A percentile compares a stretch with the other conserved stretches of the same genome.
phyloP scores from a whole-genome alignment of 495 filamentous ascomycete species.

The Podospora comata region DNA sequence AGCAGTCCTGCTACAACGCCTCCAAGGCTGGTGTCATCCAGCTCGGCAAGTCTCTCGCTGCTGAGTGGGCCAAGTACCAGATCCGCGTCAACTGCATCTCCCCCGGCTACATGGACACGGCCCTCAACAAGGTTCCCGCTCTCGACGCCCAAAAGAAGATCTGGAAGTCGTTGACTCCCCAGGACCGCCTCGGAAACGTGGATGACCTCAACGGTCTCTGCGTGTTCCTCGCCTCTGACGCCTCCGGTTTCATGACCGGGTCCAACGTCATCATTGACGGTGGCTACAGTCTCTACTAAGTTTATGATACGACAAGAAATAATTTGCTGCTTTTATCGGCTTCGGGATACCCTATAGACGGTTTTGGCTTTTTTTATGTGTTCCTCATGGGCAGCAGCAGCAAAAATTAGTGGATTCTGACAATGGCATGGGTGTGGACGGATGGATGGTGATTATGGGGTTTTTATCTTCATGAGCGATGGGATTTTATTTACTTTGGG shows the following conservation, averaged over 20 bases:
- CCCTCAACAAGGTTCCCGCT: slow-evolving; percentile 67
- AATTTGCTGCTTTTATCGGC: slow-evolving; percentile 4
- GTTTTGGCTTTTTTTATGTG: slow-evolving; percentile 1
- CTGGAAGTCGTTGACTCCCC: slow-evolving; percentile 73
- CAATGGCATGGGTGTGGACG: background rate
- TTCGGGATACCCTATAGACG: slow-evolving; percentile 23
- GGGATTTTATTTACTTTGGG: background rate
- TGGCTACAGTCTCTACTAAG: slow-evolving; percentile 51
- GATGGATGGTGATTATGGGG: background rate
- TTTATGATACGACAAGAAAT: slow-evolving; percentile 9
- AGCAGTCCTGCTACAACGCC: slow-evolving; percentile 75
- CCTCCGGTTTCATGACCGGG: slow-evolving; percentile 74
- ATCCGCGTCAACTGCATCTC: slow-evolving; percentile 78
- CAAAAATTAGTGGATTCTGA: background rate
- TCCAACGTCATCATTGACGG: slow-evolving; percentile 72
- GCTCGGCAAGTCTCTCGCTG: slow-evolving; percentile 70
- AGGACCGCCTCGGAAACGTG: slow-evolving; percentile 65
- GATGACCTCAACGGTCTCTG: slow-evolving; percentile 78
- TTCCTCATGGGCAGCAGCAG: background rate
- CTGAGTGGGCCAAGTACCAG: slow-evolving; percentile 72
- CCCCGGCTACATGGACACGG: slow-evolving; percentile 80
- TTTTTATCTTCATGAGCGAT: slow-evolving; percentile 8
- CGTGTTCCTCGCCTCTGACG: slow-evolving; percentile 72
- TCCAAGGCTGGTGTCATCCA: slow-evolving; percentile 78
- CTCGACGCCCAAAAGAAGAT: slow-evolving; percentile 74